These are phyloP conservation scores for Lactarius hatsudake DNA, from an alignment of 768 basidiomycete genomes.

Conservation along the genomic window DNA sequence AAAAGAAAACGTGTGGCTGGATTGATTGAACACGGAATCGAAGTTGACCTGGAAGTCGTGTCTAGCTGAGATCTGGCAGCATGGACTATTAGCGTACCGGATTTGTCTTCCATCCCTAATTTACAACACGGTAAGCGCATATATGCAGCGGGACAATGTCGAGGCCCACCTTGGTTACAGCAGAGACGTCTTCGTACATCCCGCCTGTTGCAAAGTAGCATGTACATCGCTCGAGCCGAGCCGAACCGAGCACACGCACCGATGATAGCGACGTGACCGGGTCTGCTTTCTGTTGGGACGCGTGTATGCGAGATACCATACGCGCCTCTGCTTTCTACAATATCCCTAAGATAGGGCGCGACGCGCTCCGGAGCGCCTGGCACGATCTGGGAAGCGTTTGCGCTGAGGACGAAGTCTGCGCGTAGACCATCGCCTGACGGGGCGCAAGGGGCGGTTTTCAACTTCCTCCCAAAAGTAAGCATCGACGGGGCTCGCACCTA, in stretches of 20 bases:
- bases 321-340: slow-evolving; percentile 63
- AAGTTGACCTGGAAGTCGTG: slow-evolving; percentile 54
- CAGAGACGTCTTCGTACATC: slow-evolving; percentile 90
- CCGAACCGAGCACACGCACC: slow-evolving; percentile 41
- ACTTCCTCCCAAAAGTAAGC: background rate
- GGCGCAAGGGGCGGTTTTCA: background rate
- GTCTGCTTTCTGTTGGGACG: slow-evolving; percentile 85
- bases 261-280: slow-evolving; percentile 87
- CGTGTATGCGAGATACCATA: slow-evolving; percentile 84
- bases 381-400: slow-evolving; percentile 56
- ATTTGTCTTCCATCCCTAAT: slow-evolving; percentile 82
- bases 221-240: background rate
- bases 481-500: slow-evolving; percentile 47
- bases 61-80: background rate
- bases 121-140: slow-evolving; percentile 20
- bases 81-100: slow-evolving; percentile 45
- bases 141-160: slow-evolving; percentile 2
- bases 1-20: slow-evolving; percentile 73
- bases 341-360: slow-evolving; percentile 72
- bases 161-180: slow-evolving; percentile 66
- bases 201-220: slow-evolving; percentile 45
- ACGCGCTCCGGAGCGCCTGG: slow-evolving; percentile 53
- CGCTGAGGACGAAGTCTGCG: slow-evolving; percentile 72
- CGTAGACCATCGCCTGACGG: slow-evolving; percentile 73
- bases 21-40: slow-evolving; percentile 86